Evolutionary conservation across 441 rosid genomes (phyloP).

Genomic region (Erysimum cheiri): DNA sequence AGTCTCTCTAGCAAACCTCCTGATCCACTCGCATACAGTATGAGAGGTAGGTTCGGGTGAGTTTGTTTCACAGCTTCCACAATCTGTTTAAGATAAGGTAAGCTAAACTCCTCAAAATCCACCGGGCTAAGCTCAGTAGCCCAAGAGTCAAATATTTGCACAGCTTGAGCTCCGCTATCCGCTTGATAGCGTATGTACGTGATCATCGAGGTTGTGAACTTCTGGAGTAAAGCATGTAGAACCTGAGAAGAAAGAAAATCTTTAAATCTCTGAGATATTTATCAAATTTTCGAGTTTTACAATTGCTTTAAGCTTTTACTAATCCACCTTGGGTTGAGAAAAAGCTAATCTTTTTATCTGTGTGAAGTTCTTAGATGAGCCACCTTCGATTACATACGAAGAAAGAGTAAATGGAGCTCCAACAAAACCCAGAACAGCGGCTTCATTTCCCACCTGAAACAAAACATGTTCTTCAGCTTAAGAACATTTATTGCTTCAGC

Average conservation of each 20-base stretch:
- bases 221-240: constrained; percentile 82
- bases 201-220: constrained; percentile 88
- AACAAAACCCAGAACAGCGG: constrained; percentile 92
- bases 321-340: constrained; percentile 78
- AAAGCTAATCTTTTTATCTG: constrained; percentile 87
- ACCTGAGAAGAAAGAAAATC: constrained; percentile 51
- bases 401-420: constrained; percentile 99
- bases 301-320: neutral
- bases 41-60: constrained; percentile 88
- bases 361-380: constrained; percentile 91
- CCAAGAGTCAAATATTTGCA: constrained; percentile 97
- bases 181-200: constrained; percentile 85
- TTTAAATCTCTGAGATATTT: neutral
- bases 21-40: constrained; percentile 90
- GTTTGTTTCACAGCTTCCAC: constrained; percentile 82
- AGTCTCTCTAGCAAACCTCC: constrained; percentile 94
- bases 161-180: constrained; percentile 93
- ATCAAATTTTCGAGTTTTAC: neutral
- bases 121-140: constrained; percentile 96
- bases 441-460: constrained; percentile 72
- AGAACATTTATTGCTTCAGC: neutral
- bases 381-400: constrained; percentile 92
- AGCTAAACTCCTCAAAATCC: constrained; percentile 91
- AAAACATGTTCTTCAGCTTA: constrained; percentile 18
- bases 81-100: constrained; percentile 87